These are phyloP conservation scores for Metschnikowia amazonensis DNA, from an alignment of 805 yeast genomes.

Conservation along the genomic window DNA sequence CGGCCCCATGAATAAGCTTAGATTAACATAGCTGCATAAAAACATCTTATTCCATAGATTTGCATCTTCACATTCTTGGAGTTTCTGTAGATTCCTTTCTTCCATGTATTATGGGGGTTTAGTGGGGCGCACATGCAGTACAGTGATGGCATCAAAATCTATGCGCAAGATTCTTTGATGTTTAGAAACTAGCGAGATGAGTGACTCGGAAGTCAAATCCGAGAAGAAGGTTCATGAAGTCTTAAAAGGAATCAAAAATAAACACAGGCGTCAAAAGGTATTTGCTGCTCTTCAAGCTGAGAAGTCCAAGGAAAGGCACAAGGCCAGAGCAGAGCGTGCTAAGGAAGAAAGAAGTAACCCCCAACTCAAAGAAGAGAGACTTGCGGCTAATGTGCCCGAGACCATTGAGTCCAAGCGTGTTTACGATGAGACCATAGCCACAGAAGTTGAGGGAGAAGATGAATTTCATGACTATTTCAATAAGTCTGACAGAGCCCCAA, in stretches of 20 bases:
- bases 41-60: background rate
- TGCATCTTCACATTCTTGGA: background rate
- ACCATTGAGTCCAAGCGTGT: constrained; percentile 84
- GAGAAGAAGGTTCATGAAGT: constrained; percentile 13
- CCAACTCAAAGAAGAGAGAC: constrained; percentile 72
- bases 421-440: constrained; percentile 75
- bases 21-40: background rate
- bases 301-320: constrained; percentile 72
- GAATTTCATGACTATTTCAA: constrained; percentile 45
- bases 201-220: constrained; percentile 7
- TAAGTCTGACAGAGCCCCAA: constrained; percentile 55
- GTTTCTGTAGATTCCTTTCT: background rate
- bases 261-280: constrained; percentile 73
- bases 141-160: constrained; percentile 9
- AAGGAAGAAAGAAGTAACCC: constrained; percentile 84
- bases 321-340: constrained; percentile 75
- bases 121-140: constrained; percentile 8
- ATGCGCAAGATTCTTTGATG: constrained; percentile 6
- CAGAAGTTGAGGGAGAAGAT: constrained; percentile 59
- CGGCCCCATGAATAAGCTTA: constrained; percentile 20
- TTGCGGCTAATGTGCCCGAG: constrained; percentile 70
- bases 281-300: constrained; percentile 72
- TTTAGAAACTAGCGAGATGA: constrained; percentile 1
- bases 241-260: constrained; percentile 57
- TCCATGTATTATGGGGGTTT: background rate